These are phyloP conservation scores for Fusarium miscanthi DNA, from an alignment of 2,329 filamentous ascomycete genomes.

Conservation along the genomic window DNA sequence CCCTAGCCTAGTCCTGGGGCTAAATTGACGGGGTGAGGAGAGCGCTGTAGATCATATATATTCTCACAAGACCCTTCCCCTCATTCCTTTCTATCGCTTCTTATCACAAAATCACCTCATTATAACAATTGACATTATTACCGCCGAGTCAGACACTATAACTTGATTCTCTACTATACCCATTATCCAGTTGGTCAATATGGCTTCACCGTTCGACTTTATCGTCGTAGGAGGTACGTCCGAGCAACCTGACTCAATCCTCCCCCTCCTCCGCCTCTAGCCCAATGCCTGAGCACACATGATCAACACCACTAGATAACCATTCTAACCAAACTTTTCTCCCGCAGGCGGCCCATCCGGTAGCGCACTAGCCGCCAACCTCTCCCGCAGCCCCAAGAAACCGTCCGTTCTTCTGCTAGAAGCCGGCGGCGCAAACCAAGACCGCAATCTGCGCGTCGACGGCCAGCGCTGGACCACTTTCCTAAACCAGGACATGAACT, in stretches of 20 bases:
- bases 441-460: conserved; percentile 59
- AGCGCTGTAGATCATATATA: conserved; percentile 1
- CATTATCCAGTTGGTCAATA: not conserved
- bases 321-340: not conserved
- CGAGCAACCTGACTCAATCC: not conserved
- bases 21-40: not conserved
- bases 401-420: conserved; percentile 70
- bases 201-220: conserved; percentile 33
- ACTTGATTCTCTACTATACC: not conserved
- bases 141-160: not conserved
- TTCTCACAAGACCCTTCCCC: conserved; percentile 1
- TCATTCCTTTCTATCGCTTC: not conserved
- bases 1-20: not conserved
- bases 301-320: not conserved
- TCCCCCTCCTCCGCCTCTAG: not conserved
- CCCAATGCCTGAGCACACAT: not conserved
- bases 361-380: conserved; percentile 63
- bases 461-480: conserved; percentile 68
- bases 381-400: conserved; percentile 58
- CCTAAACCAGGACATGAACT: conserved; percentile 61
- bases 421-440: conserved; percentile 64
- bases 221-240: conserved; percentile 40
- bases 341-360: conserved; percentile 65
- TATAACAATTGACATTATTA: not conserved
- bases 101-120: not conserved